These are phyloP conservation scores for Pseudocercospora macadamiae DNA, from an alignment of 2,329 filamentous ascomycete species.

Conservation along the genomic window DNA sequence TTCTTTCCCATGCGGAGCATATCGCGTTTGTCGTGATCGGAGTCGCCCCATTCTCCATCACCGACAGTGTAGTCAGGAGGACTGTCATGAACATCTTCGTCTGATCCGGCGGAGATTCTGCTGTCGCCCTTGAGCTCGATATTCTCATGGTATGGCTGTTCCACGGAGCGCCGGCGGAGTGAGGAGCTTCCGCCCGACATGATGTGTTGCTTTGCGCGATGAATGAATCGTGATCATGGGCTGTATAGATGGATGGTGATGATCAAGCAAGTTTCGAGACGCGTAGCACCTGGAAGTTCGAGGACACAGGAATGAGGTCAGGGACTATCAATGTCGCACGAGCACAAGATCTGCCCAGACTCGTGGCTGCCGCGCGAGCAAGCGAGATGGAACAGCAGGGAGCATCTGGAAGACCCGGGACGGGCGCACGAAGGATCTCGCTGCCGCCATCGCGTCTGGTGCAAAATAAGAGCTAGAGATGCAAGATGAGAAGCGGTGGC, in stretches of 20 bases:
- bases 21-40: constrained; percentile 24
- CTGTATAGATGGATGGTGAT: background rate
- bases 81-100: constrained; percentile 12
- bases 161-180: constrained; percentile 2
- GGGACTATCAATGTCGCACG: too few relatives aligned
- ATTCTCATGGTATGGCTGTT: constrained; percentile 3
- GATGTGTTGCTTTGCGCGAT: background rate
- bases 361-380: background rate
- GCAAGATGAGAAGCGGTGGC: background rate
- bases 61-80: constrained; percentile 6
- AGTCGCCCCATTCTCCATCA: constrained; percentile 17
- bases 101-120: background rate
- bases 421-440: background rate
- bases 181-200: constrained; percentile 13
- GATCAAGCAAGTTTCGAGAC: background rate
- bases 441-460: background rate
- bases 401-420: background rate
- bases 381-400: background rate
- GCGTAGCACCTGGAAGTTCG: background rate
- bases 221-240: background rate
- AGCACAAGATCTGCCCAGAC: background rate
- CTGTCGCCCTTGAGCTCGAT: constrained; percentile 11
- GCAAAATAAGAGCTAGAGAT: background rate
- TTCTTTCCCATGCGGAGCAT: constrained; percentile 38
- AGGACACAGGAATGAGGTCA: too few relatives aligned